Conservation (phyloP, 192 early-diverging fungal species). For the Coemansia sp. region DNA sequence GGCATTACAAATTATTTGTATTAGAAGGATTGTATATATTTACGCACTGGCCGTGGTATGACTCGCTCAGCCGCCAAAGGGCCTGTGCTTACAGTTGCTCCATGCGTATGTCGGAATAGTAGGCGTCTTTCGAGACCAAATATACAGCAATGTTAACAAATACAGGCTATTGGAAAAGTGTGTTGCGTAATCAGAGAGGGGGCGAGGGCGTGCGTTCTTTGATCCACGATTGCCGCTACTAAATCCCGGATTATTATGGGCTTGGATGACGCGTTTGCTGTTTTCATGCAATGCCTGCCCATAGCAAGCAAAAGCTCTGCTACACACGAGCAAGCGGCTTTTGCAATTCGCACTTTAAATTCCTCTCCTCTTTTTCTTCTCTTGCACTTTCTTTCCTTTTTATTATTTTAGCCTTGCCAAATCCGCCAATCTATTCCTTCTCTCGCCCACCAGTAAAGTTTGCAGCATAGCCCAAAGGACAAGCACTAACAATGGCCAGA, state of each 20-base stretch:
- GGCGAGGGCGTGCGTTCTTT: too few relatives aligned
- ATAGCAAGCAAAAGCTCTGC: too few relatives aligned
- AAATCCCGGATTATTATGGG: conserved; percentile 5
- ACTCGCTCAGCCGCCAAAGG: too few relatives aligned
- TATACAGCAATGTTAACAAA: not conserved
- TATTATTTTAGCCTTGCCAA: too few relatives aligned
- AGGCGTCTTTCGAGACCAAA: not conserved
- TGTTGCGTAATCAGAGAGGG: not conserved
- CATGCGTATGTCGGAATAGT: too few relatives aligned
- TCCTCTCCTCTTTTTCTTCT: not conserved
- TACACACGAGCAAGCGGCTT: not conserved
- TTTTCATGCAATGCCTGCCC: too few relatives aligned
- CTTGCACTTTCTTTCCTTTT: too few relatives aligned
- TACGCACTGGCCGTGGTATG: too few relatives aligned
- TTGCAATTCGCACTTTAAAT: not conserved
- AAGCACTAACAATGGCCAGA: conserved; percentile 68
- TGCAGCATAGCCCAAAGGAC: not conserved
- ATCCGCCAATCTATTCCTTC: too few relatives aligned
- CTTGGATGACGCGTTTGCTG: conserved; percentile 26
- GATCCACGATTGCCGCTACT: conserved; percentile 3
- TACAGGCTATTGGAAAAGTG: too few relatives aligned
- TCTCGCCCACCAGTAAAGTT: too few relatives aligned
- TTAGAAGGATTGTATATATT: too few relatives aligned
- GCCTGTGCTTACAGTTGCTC: not conserved
- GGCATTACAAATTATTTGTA: not conserved